phyloP scores from a whole-genome alignment of 345 rosid genomes.

The Geranium brycei region DNA sequence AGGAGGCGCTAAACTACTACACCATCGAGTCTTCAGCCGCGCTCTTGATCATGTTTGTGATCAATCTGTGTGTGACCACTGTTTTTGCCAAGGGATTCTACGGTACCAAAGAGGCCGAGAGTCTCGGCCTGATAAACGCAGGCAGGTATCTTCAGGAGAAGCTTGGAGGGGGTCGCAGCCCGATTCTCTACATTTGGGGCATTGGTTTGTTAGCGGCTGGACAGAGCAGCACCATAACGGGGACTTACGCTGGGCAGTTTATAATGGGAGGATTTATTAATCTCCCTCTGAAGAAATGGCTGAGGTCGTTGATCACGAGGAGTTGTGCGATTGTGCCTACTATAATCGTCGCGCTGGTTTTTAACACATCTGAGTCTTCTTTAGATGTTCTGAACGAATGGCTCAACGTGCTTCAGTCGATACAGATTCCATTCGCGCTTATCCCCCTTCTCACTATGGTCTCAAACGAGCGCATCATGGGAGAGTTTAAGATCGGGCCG shows the following conservation, averaged over 20 bases:
- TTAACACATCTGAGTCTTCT: slow-evolving; percentile 8
- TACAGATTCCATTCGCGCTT: slow-evolving; percentile 3
- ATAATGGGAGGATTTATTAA: slow-evolving; percentile 4
- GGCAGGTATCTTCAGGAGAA: slow-evolving; percentile 15
- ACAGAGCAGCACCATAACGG: slow-evolving; percentile 16
- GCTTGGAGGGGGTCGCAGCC: slow-evolving; percentile 7
- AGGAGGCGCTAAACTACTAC: slow-evolving; percentile 15
- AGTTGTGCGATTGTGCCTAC: slow-evolving; percentile 14
- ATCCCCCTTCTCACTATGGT: slow-evolving; percentile 15
- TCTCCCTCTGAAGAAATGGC: slow-evolving; percentile 14
- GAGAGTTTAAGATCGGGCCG: slow-evolving; percentile 13
- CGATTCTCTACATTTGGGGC: slow-evolving; percentile 17
- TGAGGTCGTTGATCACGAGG: slow-evolving; percentile 17
- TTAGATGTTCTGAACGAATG: slow-evolving; percentile 13
- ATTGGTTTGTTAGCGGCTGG: slow-evolving; percentile 15
- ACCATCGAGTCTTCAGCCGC: slow-evolving; percentile 9
- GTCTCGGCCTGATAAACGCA: slow-evolving; percentile 7
- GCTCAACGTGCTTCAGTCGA: slow-evolving; percentile 14
- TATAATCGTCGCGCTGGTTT: slow-evolving; percentile 7
- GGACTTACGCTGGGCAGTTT: no score
- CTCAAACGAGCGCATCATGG: slow-evolving; percentile 16
- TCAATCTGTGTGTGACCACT: slow-evolving; percentile 13
- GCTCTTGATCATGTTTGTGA: slow-evolving; percentile 8
- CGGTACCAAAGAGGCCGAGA: slow-evolving; percentile 7
- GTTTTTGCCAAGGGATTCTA: slow-evolving; percentile 16